Evolutionary conservation across 2,329 filamentous ascomycete genomes (phyloP).

Genomic region (Cercospora canescens): DNA sequence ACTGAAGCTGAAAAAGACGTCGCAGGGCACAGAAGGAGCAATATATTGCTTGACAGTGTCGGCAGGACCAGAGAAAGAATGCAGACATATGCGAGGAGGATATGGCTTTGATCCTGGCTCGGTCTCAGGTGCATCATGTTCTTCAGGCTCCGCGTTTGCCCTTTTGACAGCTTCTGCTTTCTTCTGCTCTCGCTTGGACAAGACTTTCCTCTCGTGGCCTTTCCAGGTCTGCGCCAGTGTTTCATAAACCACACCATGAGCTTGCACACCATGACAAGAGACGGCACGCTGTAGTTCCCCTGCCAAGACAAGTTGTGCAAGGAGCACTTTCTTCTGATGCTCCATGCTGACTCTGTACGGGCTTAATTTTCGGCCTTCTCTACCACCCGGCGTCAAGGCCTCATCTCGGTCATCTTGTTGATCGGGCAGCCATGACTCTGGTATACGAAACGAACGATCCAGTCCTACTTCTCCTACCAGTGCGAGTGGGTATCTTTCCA

Average conservation of each 20-base stretch:
- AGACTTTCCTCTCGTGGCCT: conserved; percentile 64
- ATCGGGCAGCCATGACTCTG: conserved; percentile 55
- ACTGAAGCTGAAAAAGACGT: conserved; percentile 88
- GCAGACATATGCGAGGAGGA: conserved; percentile 86
- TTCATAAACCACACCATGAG: conserved; percentile 70
- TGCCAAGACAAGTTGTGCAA: conserved; percentile 69
- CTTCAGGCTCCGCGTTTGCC: conserved; percentile 16
- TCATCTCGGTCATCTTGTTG: conserved; percentile 45
- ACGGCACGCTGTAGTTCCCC: conserved; percentile 65
- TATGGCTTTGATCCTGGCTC: conserved; percentile 58
- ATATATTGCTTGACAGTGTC: conserved; percentile 78
- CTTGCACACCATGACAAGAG: conserved; percentile 73
- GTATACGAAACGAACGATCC: conserved; percentile 75
- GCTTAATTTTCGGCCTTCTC: conserved; percentile 68
- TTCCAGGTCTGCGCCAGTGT: conserved; percentile 67
- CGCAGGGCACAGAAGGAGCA: conserved; percentile 68
- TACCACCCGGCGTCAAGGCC: conserved; percentile 65
- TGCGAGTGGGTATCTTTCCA: conserved; percentile 61
- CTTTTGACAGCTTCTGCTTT: conserved; percentile 18
- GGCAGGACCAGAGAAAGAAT: conserved; percentile 82
- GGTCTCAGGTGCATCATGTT: conserved; percentile 11
- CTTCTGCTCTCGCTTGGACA: conserved; percentile 59
- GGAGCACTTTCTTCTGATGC: conserved; percentile 68
- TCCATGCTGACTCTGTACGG: conserved; percentile 66
- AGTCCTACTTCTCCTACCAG: conserved; percentile 77